Percentiles rank a stretch among this genome's conserved stretches.
Evolutionary conservation across 176 grass and related monocot genomes (phyloP).

Genomic region (Zoysia pacifica): DNA sequence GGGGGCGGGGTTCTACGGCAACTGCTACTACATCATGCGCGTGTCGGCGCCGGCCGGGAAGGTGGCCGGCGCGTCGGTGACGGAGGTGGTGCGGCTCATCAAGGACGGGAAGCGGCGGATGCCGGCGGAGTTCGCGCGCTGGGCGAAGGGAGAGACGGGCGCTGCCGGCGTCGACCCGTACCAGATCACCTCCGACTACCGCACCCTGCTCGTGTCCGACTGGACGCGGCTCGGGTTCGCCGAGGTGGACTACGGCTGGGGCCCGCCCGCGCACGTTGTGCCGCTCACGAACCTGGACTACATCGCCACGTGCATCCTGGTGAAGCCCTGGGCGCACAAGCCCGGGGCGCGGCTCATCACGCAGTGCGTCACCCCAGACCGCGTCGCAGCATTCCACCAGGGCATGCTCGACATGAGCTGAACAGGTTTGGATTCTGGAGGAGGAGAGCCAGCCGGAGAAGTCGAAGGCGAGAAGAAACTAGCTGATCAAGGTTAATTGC

Average conservation of each 20-base stretch:
- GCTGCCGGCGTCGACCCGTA: conserved; percentile 60
- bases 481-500: conserved; percentile 28
- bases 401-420: conserved; percentile 63
- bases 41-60: conserved; percentile 52
- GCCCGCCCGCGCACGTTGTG: conserved; percentile 73
- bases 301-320: conserved; percentile 89
- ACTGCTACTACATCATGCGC: conserved; percentile 91
- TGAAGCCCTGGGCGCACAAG: conserved; percentile 70
- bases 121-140: conserved; percentile 60
- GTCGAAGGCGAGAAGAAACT: not conserved
- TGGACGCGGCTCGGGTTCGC: conserved; percentile 88
- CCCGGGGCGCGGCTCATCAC: conserved; percentile 75
- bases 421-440: not conserved
- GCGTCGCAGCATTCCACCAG: conserved; percentile 65
- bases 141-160: conserved; percentile 50
- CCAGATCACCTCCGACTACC: conserved; percentile 83
- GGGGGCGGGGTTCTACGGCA: conserved; percentile 73
- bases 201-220: conserved; percentile 76
- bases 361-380: conserved; percentile 71
- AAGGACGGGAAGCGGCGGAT: conserved; percentile 73
- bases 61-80: conserved; percentile 38
- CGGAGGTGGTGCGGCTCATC: conserved; percentile 68
- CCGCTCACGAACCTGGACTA: conserved; percentile 86
- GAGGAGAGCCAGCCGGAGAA: conserved; percentile 1
- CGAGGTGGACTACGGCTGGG: conserved; percentile 93